Conservation (phyloP, 2,329 filamentous ascomycete genomes). For the Tolypocladium inflatum region DNA sequence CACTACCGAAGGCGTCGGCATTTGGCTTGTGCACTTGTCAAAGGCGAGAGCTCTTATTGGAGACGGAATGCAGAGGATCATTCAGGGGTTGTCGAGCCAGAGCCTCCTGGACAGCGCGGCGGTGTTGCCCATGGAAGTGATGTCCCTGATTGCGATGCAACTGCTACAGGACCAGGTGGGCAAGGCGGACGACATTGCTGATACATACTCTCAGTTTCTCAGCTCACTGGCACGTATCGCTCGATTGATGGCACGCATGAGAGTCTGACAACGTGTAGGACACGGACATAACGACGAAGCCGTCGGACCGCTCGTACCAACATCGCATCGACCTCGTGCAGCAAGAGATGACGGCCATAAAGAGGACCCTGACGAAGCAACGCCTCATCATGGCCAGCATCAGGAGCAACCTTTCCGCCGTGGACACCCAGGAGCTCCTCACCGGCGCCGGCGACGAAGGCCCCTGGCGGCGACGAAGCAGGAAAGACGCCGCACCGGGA, state of each 20-base stretch:
- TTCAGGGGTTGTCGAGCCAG: constrained; percentile 20
- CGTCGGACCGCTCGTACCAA: constrained; percentile 30
- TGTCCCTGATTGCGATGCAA: constrained; percentile 27
- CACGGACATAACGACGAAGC: constrained; percentile 27
- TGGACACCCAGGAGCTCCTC: constrained; percentile 8
- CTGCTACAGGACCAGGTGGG: constrained; percentile 29
- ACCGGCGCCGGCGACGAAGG: constrained; percentile 5
- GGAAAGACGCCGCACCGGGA: not conserved
- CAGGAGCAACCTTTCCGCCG: constrained; percentile 9
- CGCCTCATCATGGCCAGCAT: constrained; percentile 18
- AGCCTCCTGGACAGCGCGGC: constrained; percentile 25
- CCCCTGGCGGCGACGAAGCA: not conserved
- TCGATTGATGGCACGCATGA: not conserved
- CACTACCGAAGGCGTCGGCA: constrained; percentile 8
- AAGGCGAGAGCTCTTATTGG: constrained; percentile 20
- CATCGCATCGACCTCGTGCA: constrained; percentile 28
- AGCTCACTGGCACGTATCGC: constrained; percentile 24
- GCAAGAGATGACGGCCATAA: constrained; percentile 30
- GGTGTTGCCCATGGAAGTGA: constrained; percentile 31
- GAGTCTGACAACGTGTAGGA: constrained; percentile 19
- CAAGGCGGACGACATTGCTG: constrained; percentile 26
- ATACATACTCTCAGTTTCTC: constrained; percentile 33
- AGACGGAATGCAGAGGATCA: constrained; percentile 25
- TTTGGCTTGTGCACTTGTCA: constrained; percentile 19
- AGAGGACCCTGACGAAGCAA: constrained; percentile 23